Evolutionary conservation across 768 basidiomycete genomes (phyloP), one percentile per base, ranked within the genome.

Genomic region (Boletus eberwhitei): DNA sequence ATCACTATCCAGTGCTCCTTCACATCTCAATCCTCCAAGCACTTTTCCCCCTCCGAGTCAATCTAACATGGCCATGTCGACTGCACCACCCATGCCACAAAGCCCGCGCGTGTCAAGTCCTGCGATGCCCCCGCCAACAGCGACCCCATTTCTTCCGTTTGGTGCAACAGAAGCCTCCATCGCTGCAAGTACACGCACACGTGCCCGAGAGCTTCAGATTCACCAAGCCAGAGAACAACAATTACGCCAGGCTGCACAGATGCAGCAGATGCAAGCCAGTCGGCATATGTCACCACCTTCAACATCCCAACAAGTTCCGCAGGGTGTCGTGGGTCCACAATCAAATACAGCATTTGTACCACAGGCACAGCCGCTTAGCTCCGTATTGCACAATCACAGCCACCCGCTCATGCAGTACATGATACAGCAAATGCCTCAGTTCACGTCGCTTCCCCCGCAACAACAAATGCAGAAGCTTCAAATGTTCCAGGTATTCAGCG

Each of bases 371-470:
- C 78, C 80, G 52, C 64, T 77, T 48, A 74, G 74, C 50, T 69
- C 75, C 41, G 66, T 84, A n/a, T 61, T 88, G 63, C 81, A 82
- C 54, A 72, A 67, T 54, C 84, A 82, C 5, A 66, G 55, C 12
- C 83, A 89, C 65, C 82, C 84, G 22, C 73, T 87, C 52, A 68
- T 84, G 68, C 76, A 79, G 53, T 81, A 83, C 59, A 75, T 88
- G 72, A 58, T 73, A 11, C 71, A 75, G 36, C 71, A 71, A 22
- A 64, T 83, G 2, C 86, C 84, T 7, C 76, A 76, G 12, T 88
- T 88, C 59, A 71, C 74, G 57, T 62, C 62, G 19, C 67, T 87
- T 53, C 77, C 85, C 11, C 39, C 75, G 2, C 79, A 74, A 54
- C 71, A 77, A 61, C 86, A 89, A 70, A 62, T 88, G 58, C 85